Conservation (phyloP, 768 basidiomycete genomes). For the Calocybe indica region DNA sequence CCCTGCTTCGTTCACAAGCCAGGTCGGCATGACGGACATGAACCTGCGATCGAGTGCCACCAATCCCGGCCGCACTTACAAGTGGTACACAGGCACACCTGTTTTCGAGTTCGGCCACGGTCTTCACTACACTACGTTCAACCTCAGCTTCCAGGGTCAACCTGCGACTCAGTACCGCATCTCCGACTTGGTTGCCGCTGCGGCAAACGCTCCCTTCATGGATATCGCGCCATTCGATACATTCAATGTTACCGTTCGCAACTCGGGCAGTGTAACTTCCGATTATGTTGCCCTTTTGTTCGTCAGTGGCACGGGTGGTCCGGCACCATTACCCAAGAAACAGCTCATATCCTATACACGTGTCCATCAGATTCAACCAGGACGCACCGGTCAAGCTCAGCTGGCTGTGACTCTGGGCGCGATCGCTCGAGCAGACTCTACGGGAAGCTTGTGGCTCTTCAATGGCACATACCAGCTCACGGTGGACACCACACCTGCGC, state of each 20-base stretch:
- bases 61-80: constrained; percentile 53
- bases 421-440: constrained; percentile 39
- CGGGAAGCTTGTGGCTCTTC: constrained; percentile 40
- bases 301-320: constrained; percentile 39
- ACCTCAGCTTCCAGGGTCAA: constrained; percentile 28
- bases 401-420: constrained; percentile 41
- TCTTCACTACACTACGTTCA: constrained; percentile 49
- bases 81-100: constrained; percentile 49
- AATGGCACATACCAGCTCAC: constrained; percentile 36
- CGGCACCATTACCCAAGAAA: constrained; percentile 47
- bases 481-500: constrained; percentile 33
- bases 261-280: constrained; percentile 41
- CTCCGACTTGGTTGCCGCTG: constrained; percentile 25
- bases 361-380: constrained; percentile 18
- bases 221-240: constrained; percentile 45
- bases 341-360: constrained; percentile 45
- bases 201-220: constrained; percentile 13
- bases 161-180: constrained; percentile 34
- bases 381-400: constrained; percentile 20
- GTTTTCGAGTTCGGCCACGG: constrained; percentile 50
- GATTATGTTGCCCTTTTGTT: constrained; percentile 55
- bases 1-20: constrained; percentile 38
- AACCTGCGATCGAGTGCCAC: constrained; percentile 38
- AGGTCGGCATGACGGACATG: constrained; percentile 57
- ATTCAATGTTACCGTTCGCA: constrained; percentile 41